Evolutionary conservation across 805 yeast species (phyloP).

Genomic region (Yarrowia porcina): DNA sequence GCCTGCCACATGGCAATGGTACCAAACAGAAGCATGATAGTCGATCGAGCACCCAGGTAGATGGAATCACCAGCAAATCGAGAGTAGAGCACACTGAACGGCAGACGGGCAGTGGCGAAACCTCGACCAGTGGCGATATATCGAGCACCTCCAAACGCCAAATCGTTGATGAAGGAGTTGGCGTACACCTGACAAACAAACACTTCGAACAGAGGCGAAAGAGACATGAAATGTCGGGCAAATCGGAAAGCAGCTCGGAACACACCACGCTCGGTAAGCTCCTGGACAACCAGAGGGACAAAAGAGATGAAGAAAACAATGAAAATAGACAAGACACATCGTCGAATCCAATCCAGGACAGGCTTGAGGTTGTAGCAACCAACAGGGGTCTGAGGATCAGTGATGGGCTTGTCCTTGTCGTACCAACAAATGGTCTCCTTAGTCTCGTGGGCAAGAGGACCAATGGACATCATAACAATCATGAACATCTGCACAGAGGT

Average conservation of each 20-base stretch:
- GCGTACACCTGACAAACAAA: conserved; percentile 94
- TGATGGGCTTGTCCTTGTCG: conserved; percentile 62
- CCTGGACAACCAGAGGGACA: conserved; percentile 83
- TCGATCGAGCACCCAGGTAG: conserved; percentile 68
- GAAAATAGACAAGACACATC: conserved; percentile 84
- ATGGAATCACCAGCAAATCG: conserved; percentile 74
- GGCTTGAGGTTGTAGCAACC: conserved; percentile 88
- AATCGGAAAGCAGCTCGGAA: conserved; percentile 71
- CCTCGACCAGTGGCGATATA: conserved; percentile 94
- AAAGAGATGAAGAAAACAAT: conserved; percentile 92
- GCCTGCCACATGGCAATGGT: conserved; percentile 89
- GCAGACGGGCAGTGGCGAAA: conserved; percentile 78
- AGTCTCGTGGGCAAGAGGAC: conserved; percentile 70
- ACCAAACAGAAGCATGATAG: conserved; percentile 70
- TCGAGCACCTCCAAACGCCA: conserved; percentile 86
- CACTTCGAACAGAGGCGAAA: conserved; percentile 91
- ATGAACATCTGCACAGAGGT: conserved; percentile 84
- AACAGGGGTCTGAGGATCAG: conserved; percentile 67
- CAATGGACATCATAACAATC: conserved; percentile 73
- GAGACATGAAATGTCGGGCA: conserved; percentile 68
- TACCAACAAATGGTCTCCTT: conserved; percentile 55
- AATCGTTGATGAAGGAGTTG: conserved; percentile 65
- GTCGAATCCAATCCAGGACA: conserved; percentile 83
- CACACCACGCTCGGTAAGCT: conserved; percentile 78
- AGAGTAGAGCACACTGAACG: conserved; percentile 69